These are phyloP conservation scores for Wallacemonas sp. DNA, from an alignment of 208 protist species.

Conservation along the genomic window DNA sequence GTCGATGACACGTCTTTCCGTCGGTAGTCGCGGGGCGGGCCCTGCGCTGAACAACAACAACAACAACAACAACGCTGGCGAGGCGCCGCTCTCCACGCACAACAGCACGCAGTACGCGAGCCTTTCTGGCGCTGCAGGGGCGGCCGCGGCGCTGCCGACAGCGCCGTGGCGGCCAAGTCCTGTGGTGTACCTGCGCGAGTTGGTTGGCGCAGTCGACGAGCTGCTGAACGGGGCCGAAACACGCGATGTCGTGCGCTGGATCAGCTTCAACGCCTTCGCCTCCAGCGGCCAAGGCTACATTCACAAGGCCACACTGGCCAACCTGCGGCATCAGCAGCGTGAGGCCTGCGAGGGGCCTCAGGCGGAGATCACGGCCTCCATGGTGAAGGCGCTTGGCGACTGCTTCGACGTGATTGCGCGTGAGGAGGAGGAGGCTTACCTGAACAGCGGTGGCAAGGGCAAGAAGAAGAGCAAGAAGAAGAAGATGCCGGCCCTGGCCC, in stretches of 20 bases:
- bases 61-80: too few relatives aligned
- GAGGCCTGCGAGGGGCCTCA: conserved; percentile 36
- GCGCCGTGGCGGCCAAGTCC: conserved; percentile 24
- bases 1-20: background rate
- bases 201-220: conserved; percentile 61
- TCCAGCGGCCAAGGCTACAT: conserved; percentile 69
- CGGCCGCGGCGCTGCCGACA: background rate
- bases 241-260: conserved; percentile 53
- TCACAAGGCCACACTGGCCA: conserved; percentile 57
- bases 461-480: conserved; percentile 39
- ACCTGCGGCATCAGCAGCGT: conserved; percentile 31
- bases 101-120: background rate
- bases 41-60: too few relatives aligned
- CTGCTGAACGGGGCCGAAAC: conserved; percentile 62
- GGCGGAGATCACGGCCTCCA: conserved; percentile 43
- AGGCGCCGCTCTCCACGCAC: background rate
- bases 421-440: conserved; percentile 68
- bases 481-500: conserved; percentile 31
- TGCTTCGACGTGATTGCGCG: conserved; percentile 46
- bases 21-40: background rate
- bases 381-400: conserved; percentile 72
- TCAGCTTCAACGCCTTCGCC: conserved; percentile 63
- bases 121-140: background rate
- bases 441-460: conserved; percentile 46
- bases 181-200: conserved; percentile 38